Conservation (phyloP, 148 eudicot species). For the Nepenthes mirabilis region DNA sequence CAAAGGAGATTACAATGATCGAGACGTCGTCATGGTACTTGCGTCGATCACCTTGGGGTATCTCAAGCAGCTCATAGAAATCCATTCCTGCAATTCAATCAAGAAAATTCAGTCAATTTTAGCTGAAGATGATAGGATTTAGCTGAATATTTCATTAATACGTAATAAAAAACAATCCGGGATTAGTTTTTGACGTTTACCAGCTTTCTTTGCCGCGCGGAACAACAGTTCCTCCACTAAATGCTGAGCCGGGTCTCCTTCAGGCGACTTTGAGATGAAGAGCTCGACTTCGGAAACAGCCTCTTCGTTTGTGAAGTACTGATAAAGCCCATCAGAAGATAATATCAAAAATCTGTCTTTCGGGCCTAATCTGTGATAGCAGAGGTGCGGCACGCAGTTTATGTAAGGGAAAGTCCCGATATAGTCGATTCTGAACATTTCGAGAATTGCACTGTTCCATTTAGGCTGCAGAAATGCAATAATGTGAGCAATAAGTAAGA, state of each 20-base stretch:
- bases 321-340: conserved; percentile 65
- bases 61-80: conserved; percentile 82
- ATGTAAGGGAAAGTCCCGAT: conserved; percentile 54
- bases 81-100: conserved; percentile 23
- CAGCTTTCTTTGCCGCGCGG: conserved; percentile 67
- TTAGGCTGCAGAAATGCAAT: conserved; percentile 12
- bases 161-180: not conserved
- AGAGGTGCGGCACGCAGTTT: conserved; percentile 39
- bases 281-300: conserved; percentile 57
- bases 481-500: not conserved
- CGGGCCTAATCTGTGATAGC: conserved; percentile 55
- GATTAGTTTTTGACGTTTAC: conserved; percentile 6
- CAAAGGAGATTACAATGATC: conserved; percentile 83
- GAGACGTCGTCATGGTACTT: conserved; percentile 96
- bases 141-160: not conserved
- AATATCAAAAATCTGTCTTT: conserved; percentile 50
- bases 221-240: conserved; percentile 53
- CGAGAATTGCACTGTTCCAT: conserved; percentile 62
- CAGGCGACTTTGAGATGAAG: conserved; percentile 48
- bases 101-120: not conserved
- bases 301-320: conserved; percentile 68
- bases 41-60: conserved; percentile 93
- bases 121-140: not conserved
- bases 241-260: conserved; percentile 75
- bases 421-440: conserved; percentile 57